A percentile compares a stretch with the other conserved stretches of the same genome.
These are phyloP conservation scores for Trebouxia sp. DNA, from an alignment of 139 green algal species.

Conservation along the genomic window DNA sequence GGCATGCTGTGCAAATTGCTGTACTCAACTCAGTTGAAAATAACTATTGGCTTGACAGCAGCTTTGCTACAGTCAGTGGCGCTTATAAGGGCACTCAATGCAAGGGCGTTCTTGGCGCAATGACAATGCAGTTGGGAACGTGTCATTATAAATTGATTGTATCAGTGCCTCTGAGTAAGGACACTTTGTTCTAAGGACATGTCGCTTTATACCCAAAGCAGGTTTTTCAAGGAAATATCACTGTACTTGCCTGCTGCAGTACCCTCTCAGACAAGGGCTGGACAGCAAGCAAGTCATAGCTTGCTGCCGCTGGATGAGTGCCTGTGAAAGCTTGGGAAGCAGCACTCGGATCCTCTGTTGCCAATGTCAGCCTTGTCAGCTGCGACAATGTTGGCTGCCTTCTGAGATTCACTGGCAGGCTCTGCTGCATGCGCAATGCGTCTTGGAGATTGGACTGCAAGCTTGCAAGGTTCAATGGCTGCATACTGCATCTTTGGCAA, in stretches of 20 bases:
- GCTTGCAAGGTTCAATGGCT: conserved; percentile 15
- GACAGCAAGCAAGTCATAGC: conserved; percentile 69
- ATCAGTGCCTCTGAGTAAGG: too few relatives aligned
- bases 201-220: too few relatives aligned
- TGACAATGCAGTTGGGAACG: too few relatives aligned
- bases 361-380: conserved; percentile 54
- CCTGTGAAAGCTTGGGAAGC: conserved; percentile 32
- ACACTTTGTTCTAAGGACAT: too few relatives aligned
- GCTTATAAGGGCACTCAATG: too few relatives aligned
- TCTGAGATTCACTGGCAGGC: background rate
- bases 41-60: too few relatives aligned
- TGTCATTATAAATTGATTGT: too few relatives aligned
- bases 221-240: background rate
- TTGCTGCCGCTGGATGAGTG: conserved; percentile 29
- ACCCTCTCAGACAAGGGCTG: conserved; percentile 53
- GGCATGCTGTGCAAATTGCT: background rate
- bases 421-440: conserved; percentile 31
- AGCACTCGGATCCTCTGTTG: conserved; percentile 35
- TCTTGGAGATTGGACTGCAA: conserved; percentile 30
- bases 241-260: conserved; percentile 47
- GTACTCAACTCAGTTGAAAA: too few relatives aligned
- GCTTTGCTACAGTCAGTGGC: too few relatives aligned
- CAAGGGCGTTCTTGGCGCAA: too few relatives aligned
- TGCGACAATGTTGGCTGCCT: conserved; percentile 30
- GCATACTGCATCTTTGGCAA: conserved; percentile 38